These are phyloP conservation scores for Lachancea kluyveri DNA, from an alignment of 805 yeast species.

Conservation along the genomic window DNA sequence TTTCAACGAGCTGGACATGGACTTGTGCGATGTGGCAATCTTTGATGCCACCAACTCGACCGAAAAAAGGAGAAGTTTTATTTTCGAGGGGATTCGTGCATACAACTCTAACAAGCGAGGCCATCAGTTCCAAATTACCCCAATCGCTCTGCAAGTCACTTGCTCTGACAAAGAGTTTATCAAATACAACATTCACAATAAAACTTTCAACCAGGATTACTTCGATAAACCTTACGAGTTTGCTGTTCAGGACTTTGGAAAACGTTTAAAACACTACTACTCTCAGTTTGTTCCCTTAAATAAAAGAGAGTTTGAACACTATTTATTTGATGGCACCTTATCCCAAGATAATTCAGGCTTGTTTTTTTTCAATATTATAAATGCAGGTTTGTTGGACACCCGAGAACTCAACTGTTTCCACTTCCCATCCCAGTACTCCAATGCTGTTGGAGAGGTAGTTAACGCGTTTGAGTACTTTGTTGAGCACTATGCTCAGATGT, in stretches of 20 bases:
- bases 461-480: slow-evolving; percentile 18
- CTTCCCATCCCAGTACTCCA: slow-evolving; percentile 14
- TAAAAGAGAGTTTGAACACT: slow-evolving; percentile 16
- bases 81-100: slow-evolving; percentile 20
- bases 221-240: slow-evolving; percentile 41
- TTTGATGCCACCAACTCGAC: slow-evolving; percentile 59
- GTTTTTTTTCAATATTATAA: slow-evolving; percentile 17
- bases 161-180: slow-evolving; percentile 48
- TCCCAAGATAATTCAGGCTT: slow-evolving; percentile 12
- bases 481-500: slow-evolving; percentile 16
- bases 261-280: slow-evolving; percentile 46
- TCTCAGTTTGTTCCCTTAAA: slow-evolving; percentile 27
- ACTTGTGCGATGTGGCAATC: slow-evolving; percentile 46
- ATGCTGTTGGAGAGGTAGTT: slow-evolving; percentile 12
- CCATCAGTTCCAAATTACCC: slow-evolving; percentile 31
- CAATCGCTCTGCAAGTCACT: slow-evolving; percentile 54
- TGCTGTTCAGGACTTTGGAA: slow-evolving; percentile 55
- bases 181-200: slow-evolving; percentile 57
- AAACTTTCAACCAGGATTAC: slow-evolving; percentile 59
- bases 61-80: slow-evolving; percentile 33
- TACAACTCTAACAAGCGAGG: slow-evolving; percentile 11
- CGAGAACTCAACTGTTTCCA: slow-evolving; percentile 9
- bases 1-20: slow-evolving; percentile 36
- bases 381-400: slow-evolving; percentile 16
- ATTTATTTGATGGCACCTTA: slow-evolving; percentile 9